phyloP scores from a whole-genome alignment of 176 grass and related monocot species.

The Puccinellia tenuiflora region DNA sequence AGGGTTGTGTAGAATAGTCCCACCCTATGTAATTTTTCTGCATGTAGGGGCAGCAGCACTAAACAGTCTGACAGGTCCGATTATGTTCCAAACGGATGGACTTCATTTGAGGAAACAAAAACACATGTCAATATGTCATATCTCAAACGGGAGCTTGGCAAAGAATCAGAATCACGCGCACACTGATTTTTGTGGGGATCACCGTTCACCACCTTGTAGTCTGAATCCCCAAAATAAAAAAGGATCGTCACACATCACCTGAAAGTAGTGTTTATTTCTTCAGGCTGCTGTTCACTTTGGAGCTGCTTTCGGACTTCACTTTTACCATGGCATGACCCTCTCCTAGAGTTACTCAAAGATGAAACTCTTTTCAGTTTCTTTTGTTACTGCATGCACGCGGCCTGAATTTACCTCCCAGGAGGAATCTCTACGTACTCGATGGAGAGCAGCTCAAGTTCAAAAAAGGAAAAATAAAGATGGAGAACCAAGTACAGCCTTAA shows the following conservation, averaged over 20 bases:
- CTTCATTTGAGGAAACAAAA: neutral
- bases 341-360: conserved; percentile 43
- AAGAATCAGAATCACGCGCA: neutral
- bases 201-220: neutral
- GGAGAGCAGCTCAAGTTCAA: neutral
- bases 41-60: neutral
- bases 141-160: neutral
- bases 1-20: too few species aligned
- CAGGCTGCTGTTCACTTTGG: conserved; percentile 49
- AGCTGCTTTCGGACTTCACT: conserved; percentile 45
- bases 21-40: too few species aligned
- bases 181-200: neutral
- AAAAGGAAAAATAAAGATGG: neutral
- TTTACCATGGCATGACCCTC: conserved; percentile 36
- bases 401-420: conserved; percentile 23
- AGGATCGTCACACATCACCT: conserved; percentile 38
- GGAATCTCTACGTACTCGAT: conserved; percentile 48
- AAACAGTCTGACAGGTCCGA: conserved; percentile 7
- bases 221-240: neutral
- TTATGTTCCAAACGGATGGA: conserved; percentile 16
- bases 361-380: conserved; percentile 30
- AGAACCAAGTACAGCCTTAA: conserved; percentile 38
- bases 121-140: neutral
- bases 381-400: neutral
- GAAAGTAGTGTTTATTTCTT: conserved; percentile 51